phyloP scores from a whole-genome alignment of 306 rosid genomes.

The Potentilla sterilis region DNA sequence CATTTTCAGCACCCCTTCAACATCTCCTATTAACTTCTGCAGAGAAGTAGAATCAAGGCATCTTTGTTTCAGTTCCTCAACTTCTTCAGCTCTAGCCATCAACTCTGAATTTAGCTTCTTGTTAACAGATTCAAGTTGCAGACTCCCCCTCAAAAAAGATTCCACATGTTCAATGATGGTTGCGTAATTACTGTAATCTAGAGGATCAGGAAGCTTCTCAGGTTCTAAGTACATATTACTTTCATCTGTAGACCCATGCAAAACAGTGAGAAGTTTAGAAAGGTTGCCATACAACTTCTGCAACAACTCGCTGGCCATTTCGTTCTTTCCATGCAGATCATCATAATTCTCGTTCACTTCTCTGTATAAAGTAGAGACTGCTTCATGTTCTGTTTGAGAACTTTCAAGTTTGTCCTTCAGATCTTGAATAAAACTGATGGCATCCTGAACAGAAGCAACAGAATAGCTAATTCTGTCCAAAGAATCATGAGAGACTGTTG shows the following conservation, averaged over 20 bases:
- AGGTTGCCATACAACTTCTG: constrained; percentile 50
- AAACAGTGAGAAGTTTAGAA: constrained; percentile 41
- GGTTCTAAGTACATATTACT: constrained; percentile 37
- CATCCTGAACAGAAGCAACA: constrained; percentile 55
- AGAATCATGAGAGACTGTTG: constrained; percentile 27
- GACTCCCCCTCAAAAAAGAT: constrained; percentile 43
- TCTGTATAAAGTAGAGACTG: constrained; percentile 41
- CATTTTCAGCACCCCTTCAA: constrained; percentile 48
- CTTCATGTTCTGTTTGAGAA: constrained; percentile 46
- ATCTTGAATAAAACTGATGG: constrained; percentile 59
- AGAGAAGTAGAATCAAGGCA: constrained; percentile 55
- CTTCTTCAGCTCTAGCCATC: constrained; percentile 50
- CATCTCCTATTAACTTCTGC: constrained; percentile 53
- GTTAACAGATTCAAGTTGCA: constrained; percentile 57
- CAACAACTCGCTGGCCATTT: constrained; percentile 50
- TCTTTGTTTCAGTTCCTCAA: constrained; percentile 57
- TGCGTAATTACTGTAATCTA: constrained; percentile 55
- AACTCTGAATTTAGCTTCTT: constrained; percentile 58
- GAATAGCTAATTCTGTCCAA: constrained; percentile 32
- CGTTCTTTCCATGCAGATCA: constrained; percentile 61
- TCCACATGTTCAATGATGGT: constrained; percentile 51
- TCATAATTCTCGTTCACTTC: constrained; percentile 54
- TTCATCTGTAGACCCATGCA: constrained; percentile 47
- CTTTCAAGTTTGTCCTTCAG: constrained; percentile 61
- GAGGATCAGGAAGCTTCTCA: constrained; percentile 52